Conservation (phyloP, 768 basidiomycete species). For the Lactifluus pinguis region DNA sequence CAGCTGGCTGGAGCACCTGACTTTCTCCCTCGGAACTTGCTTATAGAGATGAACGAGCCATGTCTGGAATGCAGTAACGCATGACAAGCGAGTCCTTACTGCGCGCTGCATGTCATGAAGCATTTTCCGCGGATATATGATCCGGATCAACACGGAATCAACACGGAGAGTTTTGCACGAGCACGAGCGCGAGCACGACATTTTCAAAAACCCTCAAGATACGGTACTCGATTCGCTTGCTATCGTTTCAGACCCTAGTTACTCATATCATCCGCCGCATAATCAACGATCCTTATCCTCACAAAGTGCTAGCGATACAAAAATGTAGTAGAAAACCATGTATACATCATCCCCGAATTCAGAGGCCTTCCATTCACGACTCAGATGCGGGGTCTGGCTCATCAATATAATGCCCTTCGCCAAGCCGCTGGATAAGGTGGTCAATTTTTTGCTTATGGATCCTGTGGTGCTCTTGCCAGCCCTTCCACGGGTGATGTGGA, state of each 20-base stretch:
- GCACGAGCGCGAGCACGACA: too few species aligned
- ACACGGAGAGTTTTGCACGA: not conserved
- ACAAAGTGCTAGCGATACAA: conserved; percentile 16
- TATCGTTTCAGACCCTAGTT: not conserved
- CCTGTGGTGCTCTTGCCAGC: conserved; percentile 88
- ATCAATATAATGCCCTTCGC: conserved; percentile 47
- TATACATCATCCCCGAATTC: not conserved
- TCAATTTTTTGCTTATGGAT: conserved; percentile 85
- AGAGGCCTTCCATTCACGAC: not conserved
- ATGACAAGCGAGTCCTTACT: not conserved
- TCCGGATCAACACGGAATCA: not conserved
- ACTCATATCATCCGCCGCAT: not conserved
- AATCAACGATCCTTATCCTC: not conserved
- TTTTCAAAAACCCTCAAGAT: not conserved
- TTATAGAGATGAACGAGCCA: not conserved
- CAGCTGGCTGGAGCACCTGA: too few species aligned
- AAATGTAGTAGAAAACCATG: conserved; percentile 1
- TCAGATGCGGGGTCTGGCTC: conserved; percentile 17
- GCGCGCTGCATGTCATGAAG: not conserved
- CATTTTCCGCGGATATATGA: not conserved
- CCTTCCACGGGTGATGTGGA: conserved; percentile 89
- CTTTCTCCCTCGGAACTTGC: too few species aligned
- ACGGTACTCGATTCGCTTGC: not conserved
- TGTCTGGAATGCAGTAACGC: not conserved
- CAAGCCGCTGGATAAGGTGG: conserved; percentile 57